Conservation (phyloP, 1,139 yeast genomes). For the Protomyces lactucae-debilis region DNA sequence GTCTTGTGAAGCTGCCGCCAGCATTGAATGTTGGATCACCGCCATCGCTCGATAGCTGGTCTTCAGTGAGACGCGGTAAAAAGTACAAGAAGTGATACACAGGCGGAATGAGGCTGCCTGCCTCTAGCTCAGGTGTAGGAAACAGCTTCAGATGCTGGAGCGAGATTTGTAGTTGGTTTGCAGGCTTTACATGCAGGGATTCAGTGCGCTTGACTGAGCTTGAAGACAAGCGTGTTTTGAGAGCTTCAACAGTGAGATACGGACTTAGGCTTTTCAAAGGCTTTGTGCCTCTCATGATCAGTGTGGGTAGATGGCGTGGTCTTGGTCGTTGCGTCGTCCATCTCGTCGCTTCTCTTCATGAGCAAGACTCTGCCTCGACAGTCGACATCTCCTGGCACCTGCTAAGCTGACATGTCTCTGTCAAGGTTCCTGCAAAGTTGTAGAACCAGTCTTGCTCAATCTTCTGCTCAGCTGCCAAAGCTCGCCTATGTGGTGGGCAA, state of each 20-base stretch:
- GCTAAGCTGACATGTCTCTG: conserved; percentile 4
- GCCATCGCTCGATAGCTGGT: conserved; percentile 61
- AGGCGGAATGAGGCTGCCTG: conserved; percentile 40
- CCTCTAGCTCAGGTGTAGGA: background rate
- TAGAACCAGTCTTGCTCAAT: background rate
- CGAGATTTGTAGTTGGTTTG: conserved; percentile 10
- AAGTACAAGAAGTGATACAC: conserved; percentile 69
- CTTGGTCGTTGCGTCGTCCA: background rate
- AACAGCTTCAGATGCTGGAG: conserved; percentile 11
- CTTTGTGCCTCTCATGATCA: background rate
- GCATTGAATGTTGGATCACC: conserved; percentile 82
- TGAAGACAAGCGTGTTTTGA: conserved; percentile 1
- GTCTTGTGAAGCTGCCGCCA: conserved; percentile 45
- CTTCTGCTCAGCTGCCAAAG: background rate
- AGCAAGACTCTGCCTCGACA: background rate
- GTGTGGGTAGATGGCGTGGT: background rate
- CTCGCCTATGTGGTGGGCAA: conserved; percentile 65
- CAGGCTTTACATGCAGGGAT: background rate
- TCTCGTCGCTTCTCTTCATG: background rate
- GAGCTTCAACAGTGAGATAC: conserved; percentile 8
- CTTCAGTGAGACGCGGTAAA: conserved; percentile 52
- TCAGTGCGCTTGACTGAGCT: background rate
- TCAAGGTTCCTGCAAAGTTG: conserved; percentile 2
- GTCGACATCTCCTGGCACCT: too few relatives aligned
- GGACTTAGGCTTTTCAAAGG: background rate